Evolutionary conservation across 352 stramenopile species (phyloP).

Genomic region (Phytopythium oedochilum): DNA sequence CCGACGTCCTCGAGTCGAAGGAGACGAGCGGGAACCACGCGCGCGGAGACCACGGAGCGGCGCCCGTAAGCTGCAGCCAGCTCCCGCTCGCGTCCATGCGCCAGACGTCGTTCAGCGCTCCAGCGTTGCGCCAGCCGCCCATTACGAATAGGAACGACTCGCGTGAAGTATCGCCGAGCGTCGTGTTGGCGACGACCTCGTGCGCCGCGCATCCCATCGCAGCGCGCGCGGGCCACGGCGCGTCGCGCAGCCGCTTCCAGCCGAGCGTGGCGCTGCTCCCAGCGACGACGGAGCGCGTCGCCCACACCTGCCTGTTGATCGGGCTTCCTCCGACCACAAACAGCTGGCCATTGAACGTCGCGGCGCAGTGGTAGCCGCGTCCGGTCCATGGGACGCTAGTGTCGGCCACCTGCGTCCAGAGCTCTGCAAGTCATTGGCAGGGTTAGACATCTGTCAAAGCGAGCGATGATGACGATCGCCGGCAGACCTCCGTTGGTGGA

Average conservation of each 20-base stretch:
- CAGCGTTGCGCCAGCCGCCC: conserved; percentile 58
- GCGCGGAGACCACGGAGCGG: conserved; percentile 54
- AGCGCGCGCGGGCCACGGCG: conserved; percentile 49
- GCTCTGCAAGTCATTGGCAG: conserved; percentile 11
- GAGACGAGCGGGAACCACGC: conserved; percentile 77
- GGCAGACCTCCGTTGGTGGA: conserved; percentile 55
- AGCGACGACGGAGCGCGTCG: conserved; percentile 48
- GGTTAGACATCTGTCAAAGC: too few relatives aligned
- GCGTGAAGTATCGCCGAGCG: conserved; percentile 43
- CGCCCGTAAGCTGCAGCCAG: conserved; percentile 32
- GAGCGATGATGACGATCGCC: too few relatives aligned
- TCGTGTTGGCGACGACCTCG: conserved; percentile 41
- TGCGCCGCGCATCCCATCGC: conserved; percentile 58
- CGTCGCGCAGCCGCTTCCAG: conserved; percentile 41
- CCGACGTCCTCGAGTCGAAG: conserved; percentile 61
- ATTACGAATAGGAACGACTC: conserved; percentile 56
- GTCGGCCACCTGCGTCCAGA: conserved; percentile 34
- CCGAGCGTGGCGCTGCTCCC: conserved; percentile 12
- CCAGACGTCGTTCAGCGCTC: conserved; percentile 65
- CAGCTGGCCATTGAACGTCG: conserved; percentile 47
- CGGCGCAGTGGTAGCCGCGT: conserved; percentile 70
- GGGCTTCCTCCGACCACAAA: conserved; percentile 75
- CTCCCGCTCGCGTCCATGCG: conserved; percentile 37
- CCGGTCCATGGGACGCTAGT: conserved; percentile 45
- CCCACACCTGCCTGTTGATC: conserved; percentile 82